Evolutionary conservation across 371 early-diverging fungal species (phyloP).

Genomic region (Mucor saturninus): DNA sequence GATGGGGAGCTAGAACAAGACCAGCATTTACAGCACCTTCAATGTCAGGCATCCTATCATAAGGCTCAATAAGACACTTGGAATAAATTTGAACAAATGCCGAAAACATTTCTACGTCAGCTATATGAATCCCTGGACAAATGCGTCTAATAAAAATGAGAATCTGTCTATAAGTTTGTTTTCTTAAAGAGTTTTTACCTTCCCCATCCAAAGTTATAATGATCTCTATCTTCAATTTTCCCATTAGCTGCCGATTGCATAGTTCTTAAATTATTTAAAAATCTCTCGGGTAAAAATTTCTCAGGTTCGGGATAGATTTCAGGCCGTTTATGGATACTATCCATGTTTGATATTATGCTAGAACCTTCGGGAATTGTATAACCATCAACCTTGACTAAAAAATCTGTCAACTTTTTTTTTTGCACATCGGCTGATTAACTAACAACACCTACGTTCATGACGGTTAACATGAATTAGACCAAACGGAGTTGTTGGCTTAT

Average conservation of each 20-base stretch:
- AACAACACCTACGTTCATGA: conserved; percentile 17
- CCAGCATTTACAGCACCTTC: conserved; percentile 2
- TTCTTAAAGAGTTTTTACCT: conserved; percentile 2
- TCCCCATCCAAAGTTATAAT: conserved; percentile 31
- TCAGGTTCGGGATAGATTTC: conserved; percentile 12
- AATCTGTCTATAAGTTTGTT: background rate
- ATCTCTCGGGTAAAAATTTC: conserved; percentile 17
- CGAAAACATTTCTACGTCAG: conserved; percentile 11
- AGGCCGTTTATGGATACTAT: conserved; percentile 14
- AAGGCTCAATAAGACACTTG: conserved; percentile 9
- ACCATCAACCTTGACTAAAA: conserved; percentile 19
- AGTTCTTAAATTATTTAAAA: conserved; percentile 12
- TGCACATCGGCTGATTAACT: background rate
- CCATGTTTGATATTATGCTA: conserved; percentile 11
- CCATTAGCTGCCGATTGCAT: conserved; percentile 20
- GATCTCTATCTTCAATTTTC: conserved; percentile 18
- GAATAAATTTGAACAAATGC: conserved; percentile 11
- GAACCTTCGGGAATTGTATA: conserved; percentile 24
- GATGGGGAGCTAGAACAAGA: conserved; percentile 6
- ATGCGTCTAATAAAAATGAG: conserved; percentile 12
- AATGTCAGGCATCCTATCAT: conserved; percentile 4
- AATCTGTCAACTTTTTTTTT: no score
- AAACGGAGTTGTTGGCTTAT: conserved; percentile 12
- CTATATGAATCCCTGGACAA: conserved; percentile 21
- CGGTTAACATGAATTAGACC: conserved; percentile 16